Evolutionary conservation across 768 basidiomycete genomes (phyloP), one percentile per base, ranked within the genome.

Genomic region (Lyophyllum semitale): DNA sequence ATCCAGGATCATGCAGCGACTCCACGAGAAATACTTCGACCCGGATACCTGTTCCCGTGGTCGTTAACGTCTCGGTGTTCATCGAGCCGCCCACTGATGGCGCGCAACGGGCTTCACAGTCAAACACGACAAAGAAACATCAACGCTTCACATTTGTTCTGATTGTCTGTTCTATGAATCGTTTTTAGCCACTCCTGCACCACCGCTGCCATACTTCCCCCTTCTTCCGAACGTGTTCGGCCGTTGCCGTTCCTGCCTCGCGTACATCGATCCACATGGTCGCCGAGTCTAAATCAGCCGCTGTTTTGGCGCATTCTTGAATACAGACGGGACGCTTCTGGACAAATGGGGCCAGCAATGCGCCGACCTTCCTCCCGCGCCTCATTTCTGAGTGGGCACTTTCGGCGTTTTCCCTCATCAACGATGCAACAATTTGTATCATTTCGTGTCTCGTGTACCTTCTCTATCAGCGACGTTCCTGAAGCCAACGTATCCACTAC

Each of bases 251-350:
- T 18, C 20, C 40, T 5, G 22, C 51, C 51, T 44, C 30, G 20
- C 41, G 42, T 22, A 42, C 42, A 44, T 11, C 51, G 29, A 44
- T 18, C 50, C 51, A 44, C 51, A 52, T 52, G 51, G 41, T 52
- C 41, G 4, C 42, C 20, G 51, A 52, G 51, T 32, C 42, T 52
- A 52, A 23, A 20, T 44, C 42, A 30, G 29, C 51, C 29, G 41
- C 33, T 22, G 42, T 51, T 51, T 42, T 20, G 38, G 26, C 26
- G 41, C 40, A 25, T 25, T 29, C 50, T n/a, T 27, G 5, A 9
- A 2, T 2, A 11, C 27, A 32, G 27, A 12, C 26, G 8, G 27
- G 45, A 11, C 26, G 41, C 22, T 23, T 11, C 26, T 13, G 17
- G 45, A 5, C 5, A 17, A 46, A 42, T 42, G 41, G 41, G n/a